Percentiles rank a stretch among this genome's conserved stretches.
These are phyloP conservation scores for Gossypium anomalum DNA, from an alignment of 345 rosid genomes.

Conservation along the genomic window DNA sequence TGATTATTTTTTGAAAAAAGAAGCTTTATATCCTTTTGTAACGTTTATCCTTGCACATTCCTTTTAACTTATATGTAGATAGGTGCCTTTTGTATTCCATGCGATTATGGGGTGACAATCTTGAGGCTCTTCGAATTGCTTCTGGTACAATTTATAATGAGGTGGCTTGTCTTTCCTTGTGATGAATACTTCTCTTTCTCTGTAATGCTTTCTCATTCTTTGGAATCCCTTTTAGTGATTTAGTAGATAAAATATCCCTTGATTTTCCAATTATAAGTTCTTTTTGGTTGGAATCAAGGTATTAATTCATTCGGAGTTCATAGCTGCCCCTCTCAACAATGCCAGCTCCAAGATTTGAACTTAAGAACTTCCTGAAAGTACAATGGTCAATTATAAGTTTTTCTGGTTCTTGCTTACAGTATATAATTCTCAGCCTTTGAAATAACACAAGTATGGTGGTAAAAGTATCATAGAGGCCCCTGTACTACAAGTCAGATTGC, in stretches of 20 bases:
- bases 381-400: not conserved
- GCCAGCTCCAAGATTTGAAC: no score
- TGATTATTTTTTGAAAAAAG: not conserved
- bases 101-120: conserved; percentile 78
- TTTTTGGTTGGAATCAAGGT: no score
- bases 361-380: no score
- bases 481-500: no score
- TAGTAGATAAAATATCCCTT: not conserved
- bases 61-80: conserved; percentile 40
- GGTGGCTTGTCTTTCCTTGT: conserved; percentile 34
- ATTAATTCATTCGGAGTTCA: no score
- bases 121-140: conserved; percentile 62
- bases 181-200: not conserved
- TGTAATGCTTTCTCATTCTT: not conserved
- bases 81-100: conserved; percentile 83
- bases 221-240: not conserved
- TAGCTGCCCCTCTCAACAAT: no score
- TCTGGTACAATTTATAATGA: conserved; percentile 91
- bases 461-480: no score
- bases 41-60: not conserved
- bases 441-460: not conserved
- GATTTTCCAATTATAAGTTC: not conserved
- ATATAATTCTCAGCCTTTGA: not conserved
- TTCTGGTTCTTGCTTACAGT: not conserved
- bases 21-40: not conserved